phyloP scores from a whole-genome alignment of 306 rosid species.

The Begonia loranthoides region DNA sequence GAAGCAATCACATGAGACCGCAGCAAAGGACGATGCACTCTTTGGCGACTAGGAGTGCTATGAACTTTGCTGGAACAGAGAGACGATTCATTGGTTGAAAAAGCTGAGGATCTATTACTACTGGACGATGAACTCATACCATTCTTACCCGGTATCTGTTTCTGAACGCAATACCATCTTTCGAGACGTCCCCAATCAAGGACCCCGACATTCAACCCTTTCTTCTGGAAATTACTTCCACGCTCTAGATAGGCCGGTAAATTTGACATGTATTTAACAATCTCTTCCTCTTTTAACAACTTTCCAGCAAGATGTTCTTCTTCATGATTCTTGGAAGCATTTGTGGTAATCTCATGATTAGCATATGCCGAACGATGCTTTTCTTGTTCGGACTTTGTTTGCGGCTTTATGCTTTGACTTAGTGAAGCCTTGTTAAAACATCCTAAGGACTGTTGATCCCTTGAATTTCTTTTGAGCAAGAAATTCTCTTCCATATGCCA shows the following conservation, averaged over 20 bases:
- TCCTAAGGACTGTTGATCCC: conserved; percentile 19
- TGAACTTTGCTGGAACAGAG: conserved; percentile 31
- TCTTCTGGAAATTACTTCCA: conserved; percentile 47
- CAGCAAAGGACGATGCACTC: conserved; percentile 30
- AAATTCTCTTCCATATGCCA: conserved; percentile 30
- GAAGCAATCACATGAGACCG: conserved; percentile 7
- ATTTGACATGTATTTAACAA: conserved; percentile 73
- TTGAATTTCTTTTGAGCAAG: conserved; percentile 17
- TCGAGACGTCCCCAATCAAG: conserved; percentile 84
- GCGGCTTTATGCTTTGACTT: conserved; percentile 26
- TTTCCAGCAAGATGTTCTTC: conserved; percentile 26
- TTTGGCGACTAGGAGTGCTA: conserved; percentile 42
- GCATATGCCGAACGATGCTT: conserved; percentile 32
- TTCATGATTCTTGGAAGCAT: conserved; percentile 21
- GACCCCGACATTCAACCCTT: conserved; percentile 78
- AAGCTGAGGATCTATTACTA: conserved; percentile 36
- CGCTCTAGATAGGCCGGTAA: conserved; percentile 81
- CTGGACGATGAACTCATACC: conserved; percentile 23
- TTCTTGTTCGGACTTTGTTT: conserved; percentile 25
- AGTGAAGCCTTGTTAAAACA: conserved; percentile 7
- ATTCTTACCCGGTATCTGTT: conserved; percentile 23
- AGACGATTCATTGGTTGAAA: conserved; percentile 42
- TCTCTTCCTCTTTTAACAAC: conserved; percentile 53
- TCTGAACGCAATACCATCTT: conserved; percentile 52
- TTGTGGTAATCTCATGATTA: conserved; percentile 20